These are phyloP conservation scores for Pyrenophora tritici-repentis DNA, from an alignment of 2,329 filamentous ascomycete genomes.

Conservation along the genomic window DNA sequence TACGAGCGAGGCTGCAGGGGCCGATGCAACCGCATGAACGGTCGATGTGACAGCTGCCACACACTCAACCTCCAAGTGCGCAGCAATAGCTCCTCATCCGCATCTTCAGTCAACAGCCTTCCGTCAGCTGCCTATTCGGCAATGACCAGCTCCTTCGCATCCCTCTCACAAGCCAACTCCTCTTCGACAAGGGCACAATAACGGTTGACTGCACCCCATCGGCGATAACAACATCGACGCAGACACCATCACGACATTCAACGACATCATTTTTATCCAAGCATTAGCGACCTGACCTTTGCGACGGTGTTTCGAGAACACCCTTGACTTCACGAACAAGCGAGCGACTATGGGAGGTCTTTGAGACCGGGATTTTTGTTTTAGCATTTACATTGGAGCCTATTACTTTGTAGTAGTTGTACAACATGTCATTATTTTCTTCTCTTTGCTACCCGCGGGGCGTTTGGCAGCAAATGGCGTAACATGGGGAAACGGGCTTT, in stretches of 20 bases:
- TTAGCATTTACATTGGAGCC: slow-evolving; percentile 15
- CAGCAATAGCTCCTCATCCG: slow-evolving; percentile 39
- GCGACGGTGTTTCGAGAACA: slow-evolving; percentile 26
- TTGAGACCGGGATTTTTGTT: too few relatives aligned
- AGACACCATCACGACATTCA: slow-evolving; percentile 18
- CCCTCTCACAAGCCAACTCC: slow-evolving; percentile 40
- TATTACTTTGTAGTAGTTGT: slow-evolving; percentile 4
- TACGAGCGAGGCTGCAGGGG: slow-evolving; percentile 52
- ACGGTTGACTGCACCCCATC: background rate
- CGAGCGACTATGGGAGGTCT: too few relatives aligned
- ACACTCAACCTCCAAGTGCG: slow-evolving; percentile 48
- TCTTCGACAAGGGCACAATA: slow-evolving; percentile 34
- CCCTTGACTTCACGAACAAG: slow-evolving; percentile 1
- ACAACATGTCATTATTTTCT: slow-evolving; percentile 9
- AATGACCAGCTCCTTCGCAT: slow-evolving; percentile 49
- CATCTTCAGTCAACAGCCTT: slow-evolving; percentile 34
- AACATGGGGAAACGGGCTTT: too few relatives aligned
- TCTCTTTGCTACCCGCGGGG: slow-evolving; percentile 1
- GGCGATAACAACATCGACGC: background rate
- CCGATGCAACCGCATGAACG: slow-evolving; percentile 46
- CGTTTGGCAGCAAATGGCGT: slow-evolving; percentile 2
- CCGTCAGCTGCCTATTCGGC: slow-evolving; percentile 44
- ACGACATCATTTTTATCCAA: slow-evolving; percentile 19
- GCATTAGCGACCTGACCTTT: slow-evolving; percentile 20
- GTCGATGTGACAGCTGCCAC: slow-evolving; percentile 47